Evolutionary conservation across 768 basidiomycete species (phyloP).

Genomic region (Suillus placidus): DNA sequence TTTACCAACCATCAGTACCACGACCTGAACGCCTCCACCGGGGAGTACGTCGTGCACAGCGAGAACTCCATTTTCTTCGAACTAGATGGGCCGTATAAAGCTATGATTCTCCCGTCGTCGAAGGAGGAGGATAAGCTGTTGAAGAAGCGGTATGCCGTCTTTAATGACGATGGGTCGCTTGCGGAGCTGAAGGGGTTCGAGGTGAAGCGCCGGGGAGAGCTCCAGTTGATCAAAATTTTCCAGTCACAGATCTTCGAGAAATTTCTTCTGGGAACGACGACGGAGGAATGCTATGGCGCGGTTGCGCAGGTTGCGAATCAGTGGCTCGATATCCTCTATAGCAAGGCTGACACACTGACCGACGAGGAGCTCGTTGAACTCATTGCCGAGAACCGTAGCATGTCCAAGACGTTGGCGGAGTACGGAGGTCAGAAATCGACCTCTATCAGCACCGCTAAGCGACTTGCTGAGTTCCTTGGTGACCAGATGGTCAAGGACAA

Average conservation of each 20-base stretch:
- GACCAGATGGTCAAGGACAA: slow-evolving; percentile 99
- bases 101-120: slow-evolving; percentile 98
- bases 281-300: slow-evolving; percentile 92
- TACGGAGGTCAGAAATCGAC: slow-evolving; percentile 98
- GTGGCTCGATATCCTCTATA: slow-evolving; percentile 96
- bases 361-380: slow-evolving; percentile 97
- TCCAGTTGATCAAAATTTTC: slow-evolving; percentile 99
- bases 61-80: slow-evolving; percentile 99
- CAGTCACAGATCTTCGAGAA: slow-evolving; percentile 98
- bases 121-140: slow-evolving; percentile 98
- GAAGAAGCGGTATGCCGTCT: slow-evolving; percentile 99
- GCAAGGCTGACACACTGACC: slow-evolving; percentile 76
- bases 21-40: slow-evolving; percentile 81
- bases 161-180: slow-evolving; percentile 96
- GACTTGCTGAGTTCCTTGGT: slow-evolving; percentile 95
- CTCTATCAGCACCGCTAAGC: slow-evolving; percentile 93
- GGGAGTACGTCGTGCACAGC: slow-evolving; percentile 82
- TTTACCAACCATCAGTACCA: slow-evolving; percentile 99
- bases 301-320: slow-evolving; percentile 94
- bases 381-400: slow-evolving; percentile 97
- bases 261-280: slow-evolving; percentile 90
- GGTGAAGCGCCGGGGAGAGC: slow-evolving; percentile 95
- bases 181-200: slow-evolving; percentile 99
- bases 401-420: slow-evolving; percentile 95
- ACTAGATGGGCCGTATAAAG: slow-evolving; percentile 96